Evolutionary conservation across 1,284 basidiomycete genomes (phyloP), one percentile per base, ranked within the genome.

Genomic region (Pterulicium gracile): DNA sequence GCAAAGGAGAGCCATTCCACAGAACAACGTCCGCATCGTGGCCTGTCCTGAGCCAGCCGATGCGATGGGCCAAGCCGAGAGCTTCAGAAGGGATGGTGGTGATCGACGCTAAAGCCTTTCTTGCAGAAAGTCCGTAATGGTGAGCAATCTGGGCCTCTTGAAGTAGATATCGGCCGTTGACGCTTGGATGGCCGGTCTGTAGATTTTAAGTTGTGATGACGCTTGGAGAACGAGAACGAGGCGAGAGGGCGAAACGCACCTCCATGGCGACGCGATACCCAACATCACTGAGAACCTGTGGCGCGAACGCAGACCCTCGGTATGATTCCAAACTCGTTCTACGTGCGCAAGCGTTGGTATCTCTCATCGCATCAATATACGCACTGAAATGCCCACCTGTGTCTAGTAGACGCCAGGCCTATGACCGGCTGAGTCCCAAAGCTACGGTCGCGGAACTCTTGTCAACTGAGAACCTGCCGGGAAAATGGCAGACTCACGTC

Each of bases 111-210:
- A 88, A 64, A 0, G 81, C 77, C 2, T 79, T 58, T 55, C 75
- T 66, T 17, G 65, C 63, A 2, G 73, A 64, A n/a, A 82, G 67
- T 36, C 77, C 72, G 51, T 75, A 91, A 56, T 85, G 79, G 58
- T 89, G 79, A 2, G 83, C 87, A 61, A 87, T 81, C 46, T 85
- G 83, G 0, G 89, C 90, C 64, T 93, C 88, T 58, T 82, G 79
- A 13, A 88, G 63, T 4, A 93, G 69, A 58, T 80, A 81, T 13
- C 88, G 73, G 17, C 81, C 81, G 56, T 88, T 80, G 10, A 86
- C 60, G 1, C 71, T 68, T 15, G 79, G 76, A 51, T 81, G 78
- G 51, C 77, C 75, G 39, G 74, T 75, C 78, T 80, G 49, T 3
- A 24, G 27, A n/a, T n/a, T n/a, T n/a, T 32, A 10, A 22, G 43